phyloP scores from a whole-genome alignment of 768 basidiomycete species.

The Trichaptum fuscoviolaceum region DNA sequence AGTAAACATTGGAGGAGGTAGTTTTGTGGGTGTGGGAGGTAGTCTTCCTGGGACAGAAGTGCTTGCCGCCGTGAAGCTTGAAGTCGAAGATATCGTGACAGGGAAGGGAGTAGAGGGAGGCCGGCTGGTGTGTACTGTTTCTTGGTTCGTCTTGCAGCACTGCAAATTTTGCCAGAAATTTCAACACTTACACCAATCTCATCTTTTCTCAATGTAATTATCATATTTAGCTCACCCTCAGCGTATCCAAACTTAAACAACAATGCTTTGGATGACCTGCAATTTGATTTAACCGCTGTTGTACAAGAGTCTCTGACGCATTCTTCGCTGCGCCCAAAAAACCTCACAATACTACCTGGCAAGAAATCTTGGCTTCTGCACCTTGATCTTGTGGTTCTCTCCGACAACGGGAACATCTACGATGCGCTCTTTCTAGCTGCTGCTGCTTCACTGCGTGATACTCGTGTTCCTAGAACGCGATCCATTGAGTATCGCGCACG shows the following conservation, averaged over 20 bases:
- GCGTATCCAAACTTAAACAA: conserved; percentile 70
- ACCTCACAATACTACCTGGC: conserved; percentile 48
- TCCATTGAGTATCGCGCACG: conserved; percentile 61
- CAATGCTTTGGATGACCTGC: conserved; percentile 66
- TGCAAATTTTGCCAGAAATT: conserved; percentile 3
- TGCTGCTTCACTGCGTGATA: conserved; percentile 75
- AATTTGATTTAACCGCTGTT: conserved; percentile 62
- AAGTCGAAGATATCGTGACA: conserved; percentile 56
- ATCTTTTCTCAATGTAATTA: conserved; percentile 9
- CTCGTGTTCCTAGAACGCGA: conserved; percentile 71
- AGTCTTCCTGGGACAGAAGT: conserved; percentile 56
- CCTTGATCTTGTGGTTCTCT: conserved; percentile 69
- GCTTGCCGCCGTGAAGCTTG: conserved; percentile 72
- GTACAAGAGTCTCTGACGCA: conserved; percentile 63
- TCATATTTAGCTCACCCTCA: conserved; percentile 57
- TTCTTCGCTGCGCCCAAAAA: conserved; percentile 57
- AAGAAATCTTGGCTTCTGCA: conserved; percentile 74
- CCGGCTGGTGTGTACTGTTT: conserved; percentile 60
- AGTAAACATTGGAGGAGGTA: conserved; percentile 59
- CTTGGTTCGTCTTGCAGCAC: conserved; percentile 54
- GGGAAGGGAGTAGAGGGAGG: conserved; percentile 52
- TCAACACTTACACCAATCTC: conserved; percentile 3
- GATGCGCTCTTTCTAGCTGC: conserved; percentile 79
- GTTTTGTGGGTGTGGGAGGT: conserved; percentile 44
- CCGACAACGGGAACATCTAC: conserved; percentile 69